Evolutionary conservation across 768 basidiomycete genomes (phyloP).

Genomic region (Auricularia sp.): DNA sequence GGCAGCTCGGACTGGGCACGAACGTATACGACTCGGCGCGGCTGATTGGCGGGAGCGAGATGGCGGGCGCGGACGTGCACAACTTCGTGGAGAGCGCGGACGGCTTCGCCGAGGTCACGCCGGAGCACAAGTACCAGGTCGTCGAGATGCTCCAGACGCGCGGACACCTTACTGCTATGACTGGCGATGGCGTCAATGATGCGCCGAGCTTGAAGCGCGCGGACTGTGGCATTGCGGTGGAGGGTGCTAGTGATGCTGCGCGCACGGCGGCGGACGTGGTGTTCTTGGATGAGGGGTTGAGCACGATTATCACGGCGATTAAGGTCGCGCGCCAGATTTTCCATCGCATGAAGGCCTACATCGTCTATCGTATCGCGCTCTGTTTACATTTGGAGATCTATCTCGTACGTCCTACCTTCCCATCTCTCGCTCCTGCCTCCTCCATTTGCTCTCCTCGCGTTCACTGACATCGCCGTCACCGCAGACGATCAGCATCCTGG

Average conservation of each 20-base stretch:
- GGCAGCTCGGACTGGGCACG: constrained; percentile 33
- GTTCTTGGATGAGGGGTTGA: constrained; percentile 37
- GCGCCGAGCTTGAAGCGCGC: constrained; percentile 26
- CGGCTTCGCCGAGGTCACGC: constrained; percentile 41
- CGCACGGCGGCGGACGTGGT: constrained; percentile 34
- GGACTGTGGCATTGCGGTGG: constrained; percentile 30
- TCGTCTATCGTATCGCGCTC: constrained; percentile 36
- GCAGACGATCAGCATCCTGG: constrained; percentile 31
- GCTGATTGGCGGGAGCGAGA: constrained; percentile 30
- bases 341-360: constrained; percentile 35
- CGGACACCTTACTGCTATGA: constrained; percentile 34
- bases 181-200: constrained; percentile 28
- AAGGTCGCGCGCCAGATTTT: constrained; percentile 41
- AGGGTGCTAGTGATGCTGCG: constrained; percentile 34
- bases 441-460: background rate
- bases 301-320: constrained; percentile 33
- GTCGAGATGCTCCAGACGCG: constrained; percentile 31
- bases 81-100: constrained; percentile 38
- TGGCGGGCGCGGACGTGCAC: constrained; percentile 32
- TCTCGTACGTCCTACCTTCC: constrained; percentile 14
- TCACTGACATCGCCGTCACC: background rate
- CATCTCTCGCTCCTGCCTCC: too few species aligned
- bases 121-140: constrained; percentile 32
- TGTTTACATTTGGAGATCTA: constrained; percentile 39
- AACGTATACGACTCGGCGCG: constrained; percentile 37